Base-by-base conservation (phyloP, 176 grass and related monocot genomes). In the Dactylis glomerata region DNA sequence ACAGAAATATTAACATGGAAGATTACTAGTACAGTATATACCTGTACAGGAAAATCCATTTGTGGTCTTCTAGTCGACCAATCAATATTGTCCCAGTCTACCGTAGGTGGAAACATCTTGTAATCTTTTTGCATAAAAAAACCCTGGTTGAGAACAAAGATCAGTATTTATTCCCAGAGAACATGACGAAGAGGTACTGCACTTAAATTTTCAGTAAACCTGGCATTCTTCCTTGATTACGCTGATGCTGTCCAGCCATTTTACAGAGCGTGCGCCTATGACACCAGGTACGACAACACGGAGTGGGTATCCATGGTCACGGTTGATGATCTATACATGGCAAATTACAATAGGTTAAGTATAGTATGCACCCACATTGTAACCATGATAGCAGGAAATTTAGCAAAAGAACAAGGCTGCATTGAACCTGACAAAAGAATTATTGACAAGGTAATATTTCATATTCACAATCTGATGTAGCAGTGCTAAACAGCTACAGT, bases 21-120 rank as follows among this genome's bases (percentile, higher is more conserved):
- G 28, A 81, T 37, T 11, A 30, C 37, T 79, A 40, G 8, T 80
- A 19, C 12, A 33, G 44, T 62, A 82, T 89, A 97, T 89, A 97
- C 94, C 92, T 97, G 94, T 49, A 97, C 87, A 89, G 94, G 94
- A 49, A 94, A 94, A 82, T 97, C 94, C 94, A 97, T 97, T 78
- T 97, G 92, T 3, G 94, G 94, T 73, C 85, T 85, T 83, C 94
- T 89, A 69, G 87, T 92, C 24, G 92, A 88, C 94, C 94, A 97
- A 42, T 92, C 63, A 86, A 94, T 97, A 75, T 94, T 97, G 76
- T 97, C 90, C 94, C 94, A 97, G 13, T 97, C 84, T 38, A 97
- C 94, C 0, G 90, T 86, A 45, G 94, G 94, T 47, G 94, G 94
- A 86, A 97, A 97, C 94, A 92, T 94, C 85, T 97, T 97, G 80